Base-by-base conservation (phyloP, 2,329 filamentous ascomycete genomes). In the Verticillium nubilum region DNA sequence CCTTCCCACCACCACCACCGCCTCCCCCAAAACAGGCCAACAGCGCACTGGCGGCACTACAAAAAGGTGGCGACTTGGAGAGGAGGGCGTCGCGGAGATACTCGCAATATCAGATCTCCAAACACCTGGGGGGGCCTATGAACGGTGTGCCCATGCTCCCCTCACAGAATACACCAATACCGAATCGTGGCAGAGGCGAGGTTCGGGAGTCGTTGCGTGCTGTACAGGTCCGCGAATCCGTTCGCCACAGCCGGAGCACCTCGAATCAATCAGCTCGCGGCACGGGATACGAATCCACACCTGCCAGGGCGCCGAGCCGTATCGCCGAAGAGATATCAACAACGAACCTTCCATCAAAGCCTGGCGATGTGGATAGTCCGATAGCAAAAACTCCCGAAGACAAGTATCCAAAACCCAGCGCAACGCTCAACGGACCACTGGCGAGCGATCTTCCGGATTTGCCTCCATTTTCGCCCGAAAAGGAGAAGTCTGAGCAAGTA, bases 61-160 rank as follows among this genome's bases (percentile, higher is more conserved):
- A 98, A 74, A 86, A 92, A 73, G 93, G 93, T 33, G 94, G 94
- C 23, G 93, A 97, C 65, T 78, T 99, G 56, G 95, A 99, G 75
- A 86, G 95, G 70, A 85, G 95, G 70, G 95, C 95, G 1, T 99
- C 95, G 15, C 84, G 94, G 66, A 83, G 95, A 68, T 99, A 98
- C 71, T 98, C 95, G 2, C 90, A 92, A 58, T 99, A 98, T 71
- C 95, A 99, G 70, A 96, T 99, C 66, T 91, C 92, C 53, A 98
- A 97, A 70, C 92, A 97, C 68, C 80, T 98, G 2, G 94, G 94
- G 12, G 84, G 87, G 17, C 88, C 89, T 42, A 84, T 90, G 17
- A 92, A 88, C 73, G 92, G 91, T 23, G 88, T 98, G 17, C 92
- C 93, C 6, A 90, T 96, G 69, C 84, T 98, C 23, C 92, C 94